Conservation (phyloP, 768 basidiomycete species). For the Pulveroboletus sp. region DNA sequence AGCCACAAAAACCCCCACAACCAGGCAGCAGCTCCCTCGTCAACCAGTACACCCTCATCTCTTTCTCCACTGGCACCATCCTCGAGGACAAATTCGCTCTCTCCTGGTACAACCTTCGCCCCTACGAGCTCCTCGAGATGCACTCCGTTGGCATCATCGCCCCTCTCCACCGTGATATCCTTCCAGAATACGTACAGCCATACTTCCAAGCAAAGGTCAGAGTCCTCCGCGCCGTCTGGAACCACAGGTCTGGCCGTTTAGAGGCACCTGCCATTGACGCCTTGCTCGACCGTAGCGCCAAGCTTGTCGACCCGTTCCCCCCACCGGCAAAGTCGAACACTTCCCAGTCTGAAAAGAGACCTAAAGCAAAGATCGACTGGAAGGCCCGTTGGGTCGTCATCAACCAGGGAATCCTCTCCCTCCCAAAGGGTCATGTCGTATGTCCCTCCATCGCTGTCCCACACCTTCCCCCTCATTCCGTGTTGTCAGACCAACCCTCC, state of each 20-base stretch:
- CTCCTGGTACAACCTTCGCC: constrained; percentile 55
- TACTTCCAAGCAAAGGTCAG: constrained; percentile 57
- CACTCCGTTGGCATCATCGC: constrained; percentile 45
- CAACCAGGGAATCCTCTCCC: constrained; percentile 47
- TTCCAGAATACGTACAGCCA: constrained; percentile 48
- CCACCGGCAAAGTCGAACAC: constrained; percentile 5
- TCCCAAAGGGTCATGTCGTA: constrained; percentile 54
- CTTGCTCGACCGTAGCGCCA: constrained; percentile 5
- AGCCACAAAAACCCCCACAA: background rate
- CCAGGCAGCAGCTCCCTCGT: constrained; percentile 20
- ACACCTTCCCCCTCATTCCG: background rate
- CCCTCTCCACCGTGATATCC: constrained; percentile 38
- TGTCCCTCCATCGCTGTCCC: constrained; percentile 16
- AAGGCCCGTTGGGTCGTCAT: constrained; percentile 61
- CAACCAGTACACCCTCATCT: constrained; percentile 48
- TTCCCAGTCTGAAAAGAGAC: constrained; percentile 20
- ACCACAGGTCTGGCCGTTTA: constrained; percentile 25
- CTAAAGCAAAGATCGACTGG: constrained; percentile 52
- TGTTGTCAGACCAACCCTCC: constrained; percentile 37
- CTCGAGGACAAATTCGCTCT: constrained; percentile 62
- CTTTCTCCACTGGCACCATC: constrained; percentile 65
- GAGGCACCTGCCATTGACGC: constrained; percentile 19
- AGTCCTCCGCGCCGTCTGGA: constrained; percentile 45
- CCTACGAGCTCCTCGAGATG: constrained; percentile 68
- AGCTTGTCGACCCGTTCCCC: constrained; percentile 8